phyloP scores from a whole-genome alignment of 2,329 filamentous ascomycete genomes.

The Sphaerulina populicola region DNA sequence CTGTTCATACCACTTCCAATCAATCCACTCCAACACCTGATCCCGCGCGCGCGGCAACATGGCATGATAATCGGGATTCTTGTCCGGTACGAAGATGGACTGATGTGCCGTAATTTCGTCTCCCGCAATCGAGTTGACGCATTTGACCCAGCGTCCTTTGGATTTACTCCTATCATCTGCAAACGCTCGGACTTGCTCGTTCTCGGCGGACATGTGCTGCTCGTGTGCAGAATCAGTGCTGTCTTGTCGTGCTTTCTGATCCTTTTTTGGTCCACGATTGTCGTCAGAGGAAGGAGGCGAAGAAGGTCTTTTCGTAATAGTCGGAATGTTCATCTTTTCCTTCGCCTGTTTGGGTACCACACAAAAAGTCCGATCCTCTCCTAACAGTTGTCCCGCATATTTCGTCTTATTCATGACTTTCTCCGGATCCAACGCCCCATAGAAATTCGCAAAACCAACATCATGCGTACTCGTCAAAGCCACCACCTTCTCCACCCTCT shows the following conservation, averaged over 20 bases:
- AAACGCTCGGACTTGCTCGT: constrained; percentile 31
- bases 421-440: constrained; percentile 65
- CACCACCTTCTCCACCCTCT: constrained; percentile 62
- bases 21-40: constrained; percentile 55
- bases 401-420: constrained; percentile 46
- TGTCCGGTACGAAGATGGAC: constrained; percentile 63
- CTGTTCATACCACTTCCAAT: constrained; percentile 28
- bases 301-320: constrained; percentile 22
- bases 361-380: constrained; percentile 77
- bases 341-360: constrained; percentile 54
- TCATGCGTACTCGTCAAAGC: constrained; percentile 55
- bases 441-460: constrained; percentile 77
- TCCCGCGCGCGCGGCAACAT: constrained; percentile 59
- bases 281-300: constrained; percentile 7
- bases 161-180: constrained; percentile 27
- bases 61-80: constrained; percentile 64
- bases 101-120: constrained; percentile 80
- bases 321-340: constrained; percentile 15
- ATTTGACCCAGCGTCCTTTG: constrained; percentile 54
- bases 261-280: not conserved
- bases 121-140: constrained; percentile 69
- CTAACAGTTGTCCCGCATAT: constrained; percentile 45
- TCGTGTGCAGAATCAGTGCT: constrained; percentile 15
- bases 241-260: constrained; percentile 12
- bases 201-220: constrained; percentile 28